These are phyloP conservation scores for Hypoxylon sp. DNA, from an alignment of 2,329 filamentous ascomycete species.

Conservation along the genomic window DNA sequence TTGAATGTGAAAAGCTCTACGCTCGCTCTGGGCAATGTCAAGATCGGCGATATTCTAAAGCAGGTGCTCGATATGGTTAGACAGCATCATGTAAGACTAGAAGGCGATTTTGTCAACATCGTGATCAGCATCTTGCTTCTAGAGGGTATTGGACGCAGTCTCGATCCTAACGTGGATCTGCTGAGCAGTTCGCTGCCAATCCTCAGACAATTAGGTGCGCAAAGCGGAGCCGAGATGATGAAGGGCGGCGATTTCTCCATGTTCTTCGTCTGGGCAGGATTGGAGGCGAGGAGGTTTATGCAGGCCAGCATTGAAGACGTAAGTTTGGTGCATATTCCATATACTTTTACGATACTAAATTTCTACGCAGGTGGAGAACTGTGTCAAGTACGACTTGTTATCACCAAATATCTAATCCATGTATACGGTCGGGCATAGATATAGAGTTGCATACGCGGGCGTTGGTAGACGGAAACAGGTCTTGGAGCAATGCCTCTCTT, in stretches of 20 bases:
- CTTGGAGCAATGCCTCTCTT: constrained; percentile 32
- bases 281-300: constrained; percentile 90
- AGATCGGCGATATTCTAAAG: constrained; percentile 94
- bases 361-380: constrained; percentile 77
- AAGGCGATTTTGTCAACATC: constrained; percentile 98
- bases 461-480: constrained; percentile 39
- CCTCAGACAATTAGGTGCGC: constrained; percentile 85
- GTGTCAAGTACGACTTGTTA: constrained; percentile 90
- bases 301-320: constrained; percentile 92
- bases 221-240: constrained; percentile 78
- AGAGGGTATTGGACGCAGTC: constrained; percentile 90
- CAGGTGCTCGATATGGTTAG: constrained; percentile 94
- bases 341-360: constrained; percentile 7
- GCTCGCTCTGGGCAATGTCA: constrained; percentile 92
- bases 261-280: constrained; percentile 90
- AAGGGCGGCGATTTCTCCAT: constrained; percentile 84
- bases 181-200: constrained; percentile 91
- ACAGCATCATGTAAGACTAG: constrained; percentile 89
- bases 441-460: constrained; percentile 42
- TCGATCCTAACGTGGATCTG: constrained; percentile 90
- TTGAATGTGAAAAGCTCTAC: constrained; percentile 91
- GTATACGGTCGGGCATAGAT: constrained; percentile 30
- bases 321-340: no score
- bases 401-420: constrained; percentile 82
- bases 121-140: constrained; percentile 94